Evolutionary conservation across 352 stramenopile species (phyloP).

Genomic region (Phytopythium montanum): DNA sequence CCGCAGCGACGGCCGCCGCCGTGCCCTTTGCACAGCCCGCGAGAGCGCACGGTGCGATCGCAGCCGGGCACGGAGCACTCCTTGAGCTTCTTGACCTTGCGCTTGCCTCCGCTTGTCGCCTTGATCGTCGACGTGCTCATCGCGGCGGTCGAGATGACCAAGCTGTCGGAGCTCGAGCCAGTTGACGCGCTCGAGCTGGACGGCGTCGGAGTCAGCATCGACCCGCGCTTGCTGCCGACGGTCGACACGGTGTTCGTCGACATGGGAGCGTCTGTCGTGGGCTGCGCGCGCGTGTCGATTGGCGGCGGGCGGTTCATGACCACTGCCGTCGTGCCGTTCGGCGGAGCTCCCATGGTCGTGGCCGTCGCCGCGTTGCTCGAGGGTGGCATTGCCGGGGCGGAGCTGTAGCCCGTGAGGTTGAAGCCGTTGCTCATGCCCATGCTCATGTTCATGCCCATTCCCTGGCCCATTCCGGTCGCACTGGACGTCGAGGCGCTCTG

Average conservation of each 20-base stretch:
- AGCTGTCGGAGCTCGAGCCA: background rate
- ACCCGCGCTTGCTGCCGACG: conserved; percentile 24
- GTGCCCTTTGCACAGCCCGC: conserved; percentile 78
- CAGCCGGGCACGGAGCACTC: conserved; percentile 77
- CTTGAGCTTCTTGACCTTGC: conserved; percentile 83
- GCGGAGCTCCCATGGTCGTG: conserved; percentile 11
- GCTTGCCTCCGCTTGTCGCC: conserved; percentile 15
- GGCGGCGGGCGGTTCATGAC: conserved; percentile 30
- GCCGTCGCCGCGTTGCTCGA: conserved; percentile 20
- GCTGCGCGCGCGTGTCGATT: conserved; percentile 41
- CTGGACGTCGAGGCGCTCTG: background rate
- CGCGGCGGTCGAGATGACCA: background rate
- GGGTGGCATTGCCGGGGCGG: conserved; percentile 12
- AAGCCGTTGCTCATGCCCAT: conserved; percentile 22
- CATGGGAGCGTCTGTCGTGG: conserved; percentile 17
- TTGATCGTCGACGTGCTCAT: background rate
- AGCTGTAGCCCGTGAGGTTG: conserved; percentile 10
- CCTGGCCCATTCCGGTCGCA: background rate
- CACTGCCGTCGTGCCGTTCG: background rate
- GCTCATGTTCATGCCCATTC: conserved; percentile 20
- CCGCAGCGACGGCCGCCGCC: conserved; percentile 71
- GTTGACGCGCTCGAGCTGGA: conserved; percentile 29
- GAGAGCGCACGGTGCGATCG: conserved; percentile 70
- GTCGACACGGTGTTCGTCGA: conserved; percentile 15
- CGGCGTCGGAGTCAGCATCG: conserved; percentile 34